Evolutionary conservation across 148 eudicot genomes (phyloP), one percentile per base, ranked within the genome.

Genomic region (Silene latifolia): DNA sequence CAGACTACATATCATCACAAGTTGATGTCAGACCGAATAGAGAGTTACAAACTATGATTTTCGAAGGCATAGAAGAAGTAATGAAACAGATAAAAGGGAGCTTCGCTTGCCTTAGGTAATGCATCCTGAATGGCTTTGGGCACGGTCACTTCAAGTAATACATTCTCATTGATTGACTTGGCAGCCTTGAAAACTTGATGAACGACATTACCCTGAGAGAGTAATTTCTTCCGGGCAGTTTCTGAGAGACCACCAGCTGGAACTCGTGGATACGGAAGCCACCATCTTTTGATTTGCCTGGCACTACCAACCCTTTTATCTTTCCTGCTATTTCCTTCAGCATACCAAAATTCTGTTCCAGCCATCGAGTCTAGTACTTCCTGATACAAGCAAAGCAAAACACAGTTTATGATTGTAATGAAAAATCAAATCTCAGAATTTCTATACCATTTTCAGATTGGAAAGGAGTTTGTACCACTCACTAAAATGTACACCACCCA

Each of bases 181-280:
- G 95, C 92, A 67, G 99, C 99, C 88, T 96, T 96, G 86, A 90
- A 93, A 35, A 92, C 82, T 78, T 96, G 99, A 79, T 82, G 87
- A 10, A 92, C 90, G 74, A 89, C 73, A 85, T 88, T 96, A 27
- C 93, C 98, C 84, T 83, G 88, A 73, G 82, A 80, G 56, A 90
- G 82, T 88, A 96, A 78, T 68, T 87, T 88, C 84, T 86, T 89
- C 80, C 89, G 87, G 71, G 91, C 86, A 72, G 72, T 39, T n/a
- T 90, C 95, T 4, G 97, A 89, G 51, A 96, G 93, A 35, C 99
- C 99, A 63, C 80, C 80, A 29, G 74, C 78, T 58, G 97, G 99
- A 53, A 96, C 98, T 61, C 84, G 87, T 7, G 99, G 98, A 54
- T 82, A 85, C 8, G 99, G 99, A 76, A 96, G 93, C 98, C 99